phyloP scores from a whole-genome alignment of 169 alveolate genomes.

The Amoebophrya sp. region DNA sequence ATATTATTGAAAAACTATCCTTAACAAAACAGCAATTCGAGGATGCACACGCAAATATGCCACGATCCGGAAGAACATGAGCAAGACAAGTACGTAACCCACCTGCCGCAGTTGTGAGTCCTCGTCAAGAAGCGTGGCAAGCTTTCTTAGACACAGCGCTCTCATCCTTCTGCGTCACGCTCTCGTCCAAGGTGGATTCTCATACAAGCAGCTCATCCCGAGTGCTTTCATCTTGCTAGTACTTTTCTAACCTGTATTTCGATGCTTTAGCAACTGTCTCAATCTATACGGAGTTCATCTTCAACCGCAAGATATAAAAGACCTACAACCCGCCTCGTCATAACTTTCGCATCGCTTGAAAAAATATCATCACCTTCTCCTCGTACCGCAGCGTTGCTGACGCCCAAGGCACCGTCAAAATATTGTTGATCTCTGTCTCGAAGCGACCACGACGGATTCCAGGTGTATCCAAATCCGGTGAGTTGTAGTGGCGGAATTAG shows the following conservation, averaged over 20 bases:
- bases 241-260: no score
- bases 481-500: background rate
- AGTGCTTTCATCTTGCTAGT: no score
- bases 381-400: background rate
- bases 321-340: no score
- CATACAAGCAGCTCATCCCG: no score
- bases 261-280: no score
- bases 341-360: no score
- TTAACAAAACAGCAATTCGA: background rate
- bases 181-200: no score
- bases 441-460: background rate
- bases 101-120: background rate
- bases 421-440: background rate
- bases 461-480: background rate
- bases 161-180: no score
- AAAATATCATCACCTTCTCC: background rate
- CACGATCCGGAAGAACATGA: background rate
- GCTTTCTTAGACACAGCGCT: no score
- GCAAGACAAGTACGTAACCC: background rate
- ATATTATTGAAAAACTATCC: no score
- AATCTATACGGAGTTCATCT: no score
- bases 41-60: background rate
- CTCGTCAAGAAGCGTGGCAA: background rate
- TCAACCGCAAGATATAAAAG: no score
- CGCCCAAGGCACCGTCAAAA: background rate